These are phyloP conservation scores for Arthrobotrys pseudoclavata DNA, from an alignment of 2,329 filamentous ascomycete species.

Conservation along the genomic window DNA sequence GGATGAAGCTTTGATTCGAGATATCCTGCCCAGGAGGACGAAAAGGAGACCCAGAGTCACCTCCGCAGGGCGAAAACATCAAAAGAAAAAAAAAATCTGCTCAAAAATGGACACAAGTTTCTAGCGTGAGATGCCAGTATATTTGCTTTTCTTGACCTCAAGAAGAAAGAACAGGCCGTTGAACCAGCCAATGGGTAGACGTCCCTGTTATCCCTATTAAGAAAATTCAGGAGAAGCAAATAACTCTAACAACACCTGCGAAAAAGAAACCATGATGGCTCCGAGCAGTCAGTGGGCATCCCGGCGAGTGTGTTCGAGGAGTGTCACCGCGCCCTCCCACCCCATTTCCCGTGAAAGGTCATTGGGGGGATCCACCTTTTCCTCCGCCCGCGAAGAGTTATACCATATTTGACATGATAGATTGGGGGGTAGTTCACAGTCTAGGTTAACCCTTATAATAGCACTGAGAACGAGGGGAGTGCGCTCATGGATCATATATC, in stretches of 20 bases:
- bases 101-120: slow-evolving; percentile 35
- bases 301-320: slow-evolving; percentile 52
- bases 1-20: slow-evolving; percentile 42
- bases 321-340: slow-evolving; percentile 46
- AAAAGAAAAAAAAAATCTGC: slow-evolving; percentile 38
- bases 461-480: slow-evolving; percentile 39
- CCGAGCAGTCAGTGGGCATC: slow-evolving; percentile 47
- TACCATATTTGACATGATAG: slow-evolving; percentile 58
- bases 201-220: slow-evolving; percentile 43
- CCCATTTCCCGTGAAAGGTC: slow-evolving; percentile 55
- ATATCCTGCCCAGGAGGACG: slow-evolving; percentile 23
- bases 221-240: slow-evolving; percentile 52
- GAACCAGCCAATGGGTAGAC: slow-evolving; percentile 58
- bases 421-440: slow-evolving; percentile 48
- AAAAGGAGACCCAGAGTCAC: slow-evolving; percentile 35
- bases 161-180: slow-evolving; percentile 48
- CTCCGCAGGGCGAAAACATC: slow-evolving; percentile 35
- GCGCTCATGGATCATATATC: slow-evolving; percentile 60
- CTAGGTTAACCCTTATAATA: slow-evolving; percentile 60
- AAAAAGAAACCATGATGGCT: slow-evolving; percentile 44
- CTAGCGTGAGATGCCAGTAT: slow-evolving; percentile 54
- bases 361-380: slow-evolving; percentile 52
- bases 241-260: slow-evolving; percentile 39
- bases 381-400: slow-evolving; percentile 54
- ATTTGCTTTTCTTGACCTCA: slow-evolving; percentile 40